These are phyloP conservation scores for Schoenoplectus tabernaemontani DNA, from an alignment of 202 grass and related monocot species.

Conservation along the genomic window DNA sequence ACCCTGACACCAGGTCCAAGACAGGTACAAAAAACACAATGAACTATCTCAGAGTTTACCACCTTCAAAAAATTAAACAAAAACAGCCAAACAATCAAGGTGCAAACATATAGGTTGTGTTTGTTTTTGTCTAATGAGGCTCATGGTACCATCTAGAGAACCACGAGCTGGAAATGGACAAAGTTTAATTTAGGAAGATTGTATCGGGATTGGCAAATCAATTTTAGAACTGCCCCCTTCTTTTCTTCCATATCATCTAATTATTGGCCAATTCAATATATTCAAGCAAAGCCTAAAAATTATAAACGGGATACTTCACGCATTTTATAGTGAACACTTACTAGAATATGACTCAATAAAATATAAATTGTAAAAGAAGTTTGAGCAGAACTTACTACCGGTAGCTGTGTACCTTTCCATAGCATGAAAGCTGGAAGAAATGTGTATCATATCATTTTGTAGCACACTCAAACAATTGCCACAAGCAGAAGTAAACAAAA, in stretches of 20 bases:
- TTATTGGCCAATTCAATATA: not conserved
- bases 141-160: not conserved
- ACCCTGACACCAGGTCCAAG: not conserved
- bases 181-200: slow-evolving; percentile 26
- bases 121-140: slow-evolving; percentile 22
- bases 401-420: no score
- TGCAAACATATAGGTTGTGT: not conserved
- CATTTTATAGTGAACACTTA: no score
- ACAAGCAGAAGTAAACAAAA: not conserved
- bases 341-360: not conserved
- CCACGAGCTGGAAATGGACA: slow-evolving; percentile 18
- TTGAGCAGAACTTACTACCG: no score
- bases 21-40: no score
- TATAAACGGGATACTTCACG: no score
- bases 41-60: not conserved
- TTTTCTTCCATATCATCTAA: slow-evolving; percentile 11
- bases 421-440: no score
- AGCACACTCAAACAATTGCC: not conserved
- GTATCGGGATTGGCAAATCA: slow-evolving; percentile 25
- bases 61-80: not conserved
- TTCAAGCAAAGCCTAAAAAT: not conserved
- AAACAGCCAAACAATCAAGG: not conserved
- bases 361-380: not conserved
- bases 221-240: slow-evolving; percentile 21
- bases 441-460: no score